These are phyloP conservation scores for Sicyos edulis DNA, from an alignment of 306 rosid genomes.

Conservation along the genomic window DNA sequence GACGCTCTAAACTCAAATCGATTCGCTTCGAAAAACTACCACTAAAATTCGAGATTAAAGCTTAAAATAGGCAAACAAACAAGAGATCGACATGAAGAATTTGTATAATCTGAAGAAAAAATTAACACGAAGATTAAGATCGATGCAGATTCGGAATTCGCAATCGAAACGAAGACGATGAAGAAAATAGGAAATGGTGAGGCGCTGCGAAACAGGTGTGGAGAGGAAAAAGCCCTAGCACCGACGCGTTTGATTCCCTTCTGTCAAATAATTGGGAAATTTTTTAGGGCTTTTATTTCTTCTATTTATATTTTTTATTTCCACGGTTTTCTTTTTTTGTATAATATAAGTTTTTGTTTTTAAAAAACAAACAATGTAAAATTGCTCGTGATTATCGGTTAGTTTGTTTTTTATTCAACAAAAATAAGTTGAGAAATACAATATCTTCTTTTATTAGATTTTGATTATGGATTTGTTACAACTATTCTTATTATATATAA, in stretches of 20 bases:
- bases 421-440: too few species aligned
- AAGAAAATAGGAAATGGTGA: not conserved
- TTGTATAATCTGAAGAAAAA: not conserved
- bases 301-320: not conserved
- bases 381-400: too few species aligned
- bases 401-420: too few species aligned
- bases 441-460: too few species aligned
- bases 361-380: too few species aligned
- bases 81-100: conserved; percentile 15
- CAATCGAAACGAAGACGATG: conserved; percentile 8
- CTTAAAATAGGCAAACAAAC: not conserved
- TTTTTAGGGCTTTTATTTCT: not conserved
- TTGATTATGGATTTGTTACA: too few species aligned
- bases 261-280: not conserved
- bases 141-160: not conserved
- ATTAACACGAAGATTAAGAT: not conserved
- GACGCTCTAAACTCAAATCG: conserved; percentile 21
- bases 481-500: too few species aligned
- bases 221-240: not conserved
- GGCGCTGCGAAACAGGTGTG: not conserved
- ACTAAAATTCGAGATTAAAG: conserved; percentile 19
- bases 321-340: too few species aligned
- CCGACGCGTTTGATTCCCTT: not conserved
- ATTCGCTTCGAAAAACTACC: conserved; percentile 4
- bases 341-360: not conserved